Evolutionary conservation across 163 green algal species (phyloP), one percentile per base, ranked within the genome.

Genomic region (Coccomyxa subellipsoidea): DNA sequence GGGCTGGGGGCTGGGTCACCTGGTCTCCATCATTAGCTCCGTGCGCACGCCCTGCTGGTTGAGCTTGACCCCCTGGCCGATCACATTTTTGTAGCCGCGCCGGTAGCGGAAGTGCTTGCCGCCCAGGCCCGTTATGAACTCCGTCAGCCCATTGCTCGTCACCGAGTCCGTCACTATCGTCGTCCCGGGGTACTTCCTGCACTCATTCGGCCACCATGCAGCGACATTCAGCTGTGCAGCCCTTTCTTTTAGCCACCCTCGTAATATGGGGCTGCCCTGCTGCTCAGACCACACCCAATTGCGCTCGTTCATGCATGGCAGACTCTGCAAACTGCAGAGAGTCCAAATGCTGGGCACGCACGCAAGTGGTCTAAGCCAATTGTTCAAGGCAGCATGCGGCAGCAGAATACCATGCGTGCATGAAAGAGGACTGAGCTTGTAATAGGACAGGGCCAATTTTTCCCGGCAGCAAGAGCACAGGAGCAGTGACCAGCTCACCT

Each of bases 1-100:
- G 23, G 47, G 47, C 23, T 12, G 47, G 47, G 47, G 47, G 47
- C 2, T 8, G 5, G 47, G n/a, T n/a, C n/a, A 83, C 81, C 83
- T 94, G 34, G 95, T 99, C 85, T 99, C 96, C 92, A 99, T 98
- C 93, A 98, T 98, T n/a, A 99, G 90, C 37, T 95, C 88, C 66
- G 88, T 94, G 59, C 95, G 89, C 66, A 90, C 88, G 27, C 95
- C 95, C 66, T 84, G 37, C 53, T 94, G 39, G 82, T 97, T 97
- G n/a, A 98, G 90, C 87, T 95, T 86, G 9, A 96, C 84, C 70
- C 94, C 94, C 88, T 97, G 96, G 84, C 93, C 88, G 82, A 99
- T 99, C 6, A 98, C 94, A 85, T 99, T 99, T 85, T 97, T 97
- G 92, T 98, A 98, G 27, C 96, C 96, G 34, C 95, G 92, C 86